Evolutionary conservation across 495 filamentous ascomycete genomes (phyloP), one percentile per base, ranked within the genome.

Genomic region (Talaromyces nanjingensis): DNA sequence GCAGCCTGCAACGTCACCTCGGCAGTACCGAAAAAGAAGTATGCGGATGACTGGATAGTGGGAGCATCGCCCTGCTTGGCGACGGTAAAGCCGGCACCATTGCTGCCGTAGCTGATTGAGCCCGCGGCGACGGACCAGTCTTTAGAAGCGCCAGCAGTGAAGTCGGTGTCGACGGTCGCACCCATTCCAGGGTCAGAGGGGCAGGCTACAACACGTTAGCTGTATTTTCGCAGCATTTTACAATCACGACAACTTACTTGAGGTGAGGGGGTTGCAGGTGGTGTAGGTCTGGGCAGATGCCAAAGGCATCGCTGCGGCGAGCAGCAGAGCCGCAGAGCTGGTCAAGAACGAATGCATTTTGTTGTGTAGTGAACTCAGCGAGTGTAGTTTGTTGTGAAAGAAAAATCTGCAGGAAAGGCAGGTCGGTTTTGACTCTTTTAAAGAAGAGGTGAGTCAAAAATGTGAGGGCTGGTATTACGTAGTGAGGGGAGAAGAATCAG

Each of bases 11-110:
- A 82, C 62, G 77, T 78, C 45, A 93, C 83, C 67, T 89, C 86
- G 53, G 89, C 80, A 63, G 83, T 81, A 52, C 91, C 91, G 67
- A 87, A 92, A 76, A 92, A 87, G 79, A 93, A 84, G 77, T 89
- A 91, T 71, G 87, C 90, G 64, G 87, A 80, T 42, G 88, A 84
- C 57, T 84, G 78, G 66, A 96, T 85, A 37, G 89, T 91, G 16
- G 91, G 89, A 3, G 89, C 84, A 68, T 94, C 87, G 64, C 85
- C 84, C 64, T 82, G 75, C 76, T 91, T 85, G 69, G 69, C 73
- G 72, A 96, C 83, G 57, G 84, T 89, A 81, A 96, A 91, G 60
- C 81, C 82, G 34, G 87, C 88, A 39, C 88, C 88, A 14, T 81
- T 67, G 24, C 69, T 67, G 33, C 77, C 79, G 64, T 83, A 89